A percentile compares a stretch with the other conserved stretches of the same genome.
phyloP scores from a whole-genome alignment of 768 basidiomycete species.

The Hysterangium stoloniferum region DNA sequence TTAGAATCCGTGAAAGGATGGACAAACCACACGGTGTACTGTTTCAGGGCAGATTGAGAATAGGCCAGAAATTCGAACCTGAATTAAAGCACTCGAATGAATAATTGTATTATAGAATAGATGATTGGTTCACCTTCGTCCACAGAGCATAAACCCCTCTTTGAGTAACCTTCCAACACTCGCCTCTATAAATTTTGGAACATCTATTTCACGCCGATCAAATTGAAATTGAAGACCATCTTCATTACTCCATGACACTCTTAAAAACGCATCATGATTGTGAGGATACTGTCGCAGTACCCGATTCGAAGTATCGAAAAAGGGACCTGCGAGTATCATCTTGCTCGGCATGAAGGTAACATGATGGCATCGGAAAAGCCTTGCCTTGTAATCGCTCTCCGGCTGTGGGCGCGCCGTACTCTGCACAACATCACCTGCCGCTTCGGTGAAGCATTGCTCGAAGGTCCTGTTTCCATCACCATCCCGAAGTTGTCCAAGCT shows the following conservation, averaged over 20 bases:
- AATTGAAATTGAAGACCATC: conserved; percentile 42
- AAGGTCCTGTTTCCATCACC: neutral
- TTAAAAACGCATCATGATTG: conserved; percentile 48
- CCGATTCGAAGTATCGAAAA: conserved; percentile 51
- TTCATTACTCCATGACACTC: conserved; percentile 58
- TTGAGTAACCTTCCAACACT: conserved; percentile 40
- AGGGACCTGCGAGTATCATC: conserved; percentile 45
- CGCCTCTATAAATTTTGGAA: conserved; percentile 36
- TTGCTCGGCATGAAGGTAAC: conserved; percentile 48
- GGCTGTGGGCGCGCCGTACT: neutral
- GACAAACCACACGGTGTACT: conserved; percentile 62
- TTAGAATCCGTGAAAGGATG: conserved; percentile 38
- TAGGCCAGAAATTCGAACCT: conserved; percentile 60
- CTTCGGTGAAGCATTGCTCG: neutral
- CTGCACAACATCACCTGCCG: neutral
- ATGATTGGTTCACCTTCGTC: conserved; percentile 22
- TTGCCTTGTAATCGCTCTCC: conserved; percentile 17
- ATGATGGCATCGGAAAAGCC: conserved; percentile 38
- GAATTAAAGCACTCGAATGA: no score
- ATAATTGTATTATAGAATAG: neutral
- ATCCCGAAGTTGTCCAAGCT: neutral
- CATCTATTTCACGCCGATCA: conserved; percentile 46
- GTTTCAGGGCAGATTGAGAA: conserved; percentile 64
- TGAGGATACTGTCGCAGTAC: conserved; percentile 45
- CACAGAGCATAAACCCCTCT: conserved; percentile 43